Evolutionary conservation across 306 rosid species (phyloP).

Genomic region (Prunus mira): DNA sequence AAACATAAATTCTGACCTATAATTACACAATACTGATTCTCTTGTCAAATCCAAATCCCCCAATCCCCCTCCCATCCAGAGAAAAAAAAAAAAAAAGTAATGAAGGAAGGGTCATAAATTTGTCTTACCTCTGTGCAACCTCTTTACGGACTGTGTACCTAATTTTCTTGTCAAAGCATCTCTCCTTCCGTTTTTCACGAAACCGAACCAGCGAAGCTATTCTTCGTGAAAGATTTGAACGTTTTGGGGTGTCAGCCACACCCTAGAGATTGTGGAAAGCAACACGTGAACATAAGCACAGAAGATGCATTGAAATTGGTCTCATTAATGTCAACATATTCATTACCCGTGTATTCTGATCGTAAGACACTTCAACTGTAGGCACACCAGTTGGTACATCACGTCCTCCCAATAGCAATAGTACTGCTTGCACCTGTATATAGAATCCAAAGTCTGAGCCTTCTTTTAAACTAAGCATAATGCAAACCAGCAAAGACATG

Average conservation of each 20-base stretch:
- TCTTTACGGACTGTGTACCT: conserved; percentile 91
- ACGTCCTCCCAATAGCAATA: conserved; percentile 80
- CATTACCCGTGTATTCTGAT: conserved; percentile 67
- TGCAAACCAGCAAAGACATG: conserved; percentile 14
- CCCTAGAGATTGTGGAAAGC: conserved; percentile 48
- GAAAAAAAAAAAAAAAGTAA: neutral
- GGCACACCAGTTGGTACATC: conserved; percentile 58
- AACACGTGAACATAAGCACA: conserved; percentile 31
- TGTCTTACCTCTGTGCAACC: conserved; percentile 89
- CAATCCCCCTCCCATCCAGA: neutral
- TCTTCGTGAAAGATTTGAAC: conserved; percentile 81
- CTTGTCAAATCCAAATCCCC: neutral
- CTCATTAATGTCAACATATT: conserved; percentile 19
- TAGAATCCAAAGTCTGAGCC: conserved; percentile 5
- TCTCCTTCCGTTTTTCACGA: conserved; percentile 93
- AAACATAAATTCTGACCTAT: neutral
- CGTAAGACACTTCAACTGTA: conserved; percentile 49
- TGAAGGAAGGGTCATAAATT: conserved; percentile 3
- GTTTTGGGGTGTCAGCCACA: conserved; percentile 54
- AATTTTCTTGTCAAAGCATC: conserved; percentile 97
- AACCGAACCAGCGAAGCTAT: conserved; percentile 94
- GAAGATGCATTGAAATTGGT: conserved; percentile 27
- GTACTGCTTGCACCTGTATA: conserved; percentile 89
- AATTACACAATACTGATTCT: neutral
- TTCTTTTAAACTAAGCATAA: conserved; percentile 13